Conservation (phyloP, 495 filamentous ascomycete species). For the Lasiosphaeriaceae sp. region DNA sequence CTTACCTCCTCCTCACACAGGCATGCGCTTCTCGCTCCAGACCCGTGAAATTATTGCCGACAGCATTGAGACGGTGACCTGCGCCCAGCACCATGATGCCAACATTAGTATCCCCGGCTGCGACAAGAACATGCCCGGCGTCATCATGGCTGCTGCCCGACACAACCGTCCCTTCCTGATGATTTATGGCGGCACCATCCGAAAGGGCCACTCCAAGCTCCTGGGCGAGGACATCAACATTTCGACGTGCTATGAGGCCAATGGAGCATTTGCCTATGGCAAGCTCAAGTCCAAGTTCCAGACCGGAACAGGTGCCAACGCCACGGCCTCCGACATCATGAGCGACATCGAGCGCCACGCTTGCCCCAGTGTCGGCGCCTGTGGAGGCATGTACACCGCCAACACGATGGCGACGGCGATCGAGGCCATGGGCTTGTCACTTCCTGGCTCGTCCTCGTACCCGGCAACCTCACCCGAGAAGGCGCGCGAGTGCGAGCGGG, state of each 20-base stretch:
- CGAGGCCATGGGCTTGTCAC: conserved; percentile 87
- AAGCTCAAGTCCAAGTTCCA: conserved; percentile 46
- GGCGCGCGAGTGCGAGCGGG: conserved; percentile 84
- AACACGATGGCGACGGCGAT: conserved; percentile 98
- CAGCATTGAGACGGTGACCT: conserved; percentile 88
- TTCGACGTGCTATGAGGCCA: conserved; percentile 82
- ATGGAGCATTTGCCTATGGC: conserved; percentile 81
- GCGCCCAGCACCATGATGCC: conserved; percentile 84
- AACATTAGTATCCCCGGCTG: conserved; percentile 94
- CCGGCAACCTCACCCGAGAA: conserved; percentile 87
- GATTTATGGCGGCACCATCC: conserved; percentile 87
- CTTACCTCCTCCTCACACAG: conserved; percentile 37
- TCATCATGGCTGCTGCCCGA: conserved; percentile 63
- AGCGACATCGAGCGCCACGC: conserved; percentile 81
- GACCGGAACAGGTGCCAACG: conserved; percentile 28
- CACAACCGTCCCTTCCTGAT: conserved; percentile 81
- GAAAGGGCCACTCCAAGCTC: conserved; percentile 75
- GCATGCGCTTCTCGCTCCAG: conserved; percentile 97
- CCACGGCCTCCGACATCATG: conserved; percentile 73
- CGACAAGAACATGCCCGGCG: conserved; percentile 98
- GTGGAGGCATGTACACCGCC: conserved; percentile 94
- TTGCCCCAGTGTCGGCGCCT: conserved; percentile 90
- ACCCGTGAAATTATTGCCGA: conserved; percentile 94
- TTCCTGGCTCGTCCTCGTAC: conserved; percentile 87
- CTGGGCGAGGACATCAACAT: conserved; percentile 84